phyloP scores from a whole-genome alignment of 2,329 filamentous ascomycete species.

The Aspergillus brunneoviolaceus region DNA sequence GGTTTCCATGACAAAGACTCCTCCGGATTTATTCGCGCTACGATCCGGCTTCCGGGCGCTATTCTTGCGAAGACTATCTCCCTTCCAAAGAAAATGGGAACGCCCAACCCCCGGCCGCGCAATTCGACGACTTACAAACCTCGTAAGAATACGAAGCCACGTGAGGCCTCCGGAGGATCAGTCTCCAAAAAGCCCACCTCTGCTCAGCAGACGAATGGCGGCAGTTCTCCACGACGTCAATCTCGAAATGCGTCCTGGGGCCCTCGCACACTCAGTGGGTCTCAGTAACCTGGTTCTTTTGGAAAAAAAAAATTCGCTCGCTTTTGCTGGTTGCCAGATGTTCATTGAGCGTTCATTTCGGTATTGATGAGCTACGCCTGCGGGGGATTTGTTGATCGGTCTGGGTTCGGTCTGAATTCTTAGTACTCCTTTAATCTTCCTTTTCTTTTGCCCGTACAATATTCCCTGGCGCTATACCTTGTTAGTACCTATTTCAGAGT shows the following conservation, averaged over 20 bases:
- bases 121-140: slow-evolving; percentile 28
- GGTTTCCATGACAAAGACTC: slow-evolving; percentile 39
- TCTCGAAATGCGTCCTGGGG: slow-evolving; percentile 32
- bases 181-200: slow-evolving; percentile 29
- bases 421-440: slow-evolving; percentile 23
- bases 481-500: slow-evolving; percentile 16
- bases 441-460: slow-evolving; percentile 16
- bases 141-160: slow-evolving; percentile 33
- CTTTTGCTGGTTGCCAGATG: slow-evolving; percentile 18
- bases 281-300: slow-evolving; percentile 20
- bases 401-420: slow-evolving; percentile 19
- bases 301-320: slow-evolving; percentile 1
- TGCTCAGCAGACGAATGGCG: slow-evolving; percentile 24
- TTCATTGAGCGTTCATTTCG: slow-evolving; percentile 25
- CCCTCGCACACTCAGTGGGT: slow-evolving; percentile 23
- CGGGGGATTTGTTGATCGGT: slow-evolving; percentile 18
- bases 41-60: slow-evolving; percentile 51
- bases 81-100: slow-evolving; percentile 35
- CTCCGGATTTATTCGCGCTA: slow-evolving; percentile 38
- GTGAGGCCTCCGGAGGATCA: slow-evolving; percentile 27
- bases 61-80: slow-evolving; percentile 42
- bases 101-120: slow-evolving; percentile 27
- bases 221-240: slow-evolving; percentile 27
- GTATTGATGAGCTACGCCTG: slow-evolving; percentile 25
- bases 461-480: slow-evolving; percentile 13